Percentiles rank a stretch among this genome's conserved stretches.
phyloP scores from a whole-genome alignment of 2,329 filamentous ascomycete genomes.

The Fusarium nematophilum region DNA sequence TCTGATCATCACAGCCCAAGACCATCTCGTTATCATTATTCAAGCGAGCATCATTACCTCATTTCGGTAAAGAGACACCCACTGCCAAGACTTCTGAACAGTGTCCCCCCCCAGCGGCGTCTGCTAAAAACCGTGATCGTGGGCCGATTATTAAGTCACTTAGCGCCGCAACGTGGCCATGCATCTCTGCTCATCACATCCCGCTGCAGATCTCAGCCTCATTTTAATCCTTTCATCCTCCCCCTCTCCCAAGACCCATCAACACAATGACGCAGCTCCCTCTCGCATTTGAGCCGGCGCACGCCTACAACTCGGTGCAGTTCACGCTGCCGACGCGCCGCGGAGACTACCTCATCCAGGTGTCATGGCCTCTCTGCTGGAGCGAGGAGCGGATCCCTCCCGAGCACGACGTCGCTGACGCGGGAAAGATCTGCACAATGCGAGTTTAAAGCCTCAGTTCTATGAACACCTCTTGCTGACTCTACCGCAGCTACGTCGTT shows the following conservation, averaged over 20 bases:
- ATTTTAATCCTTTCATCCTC: constrained; percentile 1
- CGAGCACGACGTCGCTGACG: constrained; percentile 15
- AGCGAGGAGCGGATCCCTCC: constrained; percentile 30
- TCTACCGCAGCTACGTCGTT: constrained; percentile 44
- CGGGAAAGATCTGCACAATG: constrained; percentile 41
- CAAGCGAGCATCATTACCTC: not conserved
- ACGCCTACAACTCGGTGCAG: constrained; percentile 36
- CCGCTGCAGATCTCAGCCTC: not conserved
- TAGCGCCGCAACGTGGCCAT: not conserved
- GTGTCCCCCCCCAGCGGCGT: not conserved
- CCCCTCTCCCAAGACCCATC: not conserved
- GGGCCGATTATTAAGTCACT: not conserved
- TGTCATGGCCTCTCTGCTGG: constrained; percentile 46
- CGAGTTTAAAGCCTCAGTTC: constrained; percentile 35
- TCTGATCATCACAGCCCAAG: constrained; percentile 21
- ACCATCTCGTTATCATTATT: not conserved
- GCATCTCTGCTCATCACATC: not conserved
- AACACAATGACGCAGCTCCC: constrained; percentile 20
- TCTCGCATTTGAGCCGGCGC: not conserved
- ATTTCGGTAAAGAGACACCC: not conserved
- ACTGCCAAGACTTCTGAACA: constrained; percentile 5
- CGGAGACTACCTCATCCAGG: constrained; percentile 44
- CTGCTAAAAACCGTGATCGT: not conserved
- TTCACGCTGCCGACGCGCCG: constrained; percentile 23
- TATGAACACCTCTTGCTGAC: not conserved